Percentiles rank a stretch among this genome's conserved stretches.
Evolutionary conservation across 2,329 filamentous ascomycete genomes (phyloP).

Genomic region (Fonsecaea monophora): DNA sequence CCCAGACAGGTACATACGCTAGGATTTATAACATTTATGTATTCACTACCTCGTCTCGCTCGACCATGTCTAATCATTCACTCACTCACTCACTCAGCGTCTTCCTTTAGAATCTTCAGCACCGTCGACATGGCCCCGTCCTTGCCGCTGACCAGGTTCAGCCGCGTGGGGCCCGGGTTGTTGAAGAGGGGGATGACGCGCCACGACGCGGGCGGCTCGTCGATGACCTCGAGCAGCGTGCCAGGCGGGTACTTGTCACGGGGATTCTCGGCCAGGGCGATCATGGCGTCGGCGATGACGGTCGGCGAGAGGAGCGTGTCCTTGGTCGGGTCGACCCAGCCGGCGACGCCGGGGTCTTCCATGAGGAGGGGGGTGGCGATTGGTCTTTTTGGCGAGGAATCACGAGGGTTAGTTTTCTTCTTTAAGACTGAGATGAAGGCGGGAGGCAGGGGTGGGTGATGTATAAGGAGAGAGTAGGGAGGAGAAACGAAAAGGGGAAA

Average conservation of each 20-base stretch:
- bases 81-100: background rate
- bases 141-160: constrained; percentile 2
- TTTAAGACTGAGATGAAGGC: background rate
- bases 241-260: constrained; percentile 54
- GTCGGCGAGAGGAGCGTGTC: constrained; percentile 65
- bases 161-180: background rate
- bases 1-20: too few species aligned
- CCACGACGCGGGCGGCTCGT: constrained; percentile 34
- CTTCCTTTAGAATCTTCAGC: background rate
- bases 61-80: too few species aligned
- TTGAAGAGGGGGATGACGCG: background rate
- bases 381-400: background rate
- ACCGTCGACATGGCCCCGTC: background rate
- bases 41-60: too few species aligned
- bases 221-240: constrained; percentile 63
- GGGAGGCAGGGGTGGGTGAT: background rate
- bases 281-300: constrained; percentile 65
- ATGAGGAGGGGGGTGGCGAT: constrained; percentile 63
- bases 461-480: too few species aligned
- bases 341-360: constrained; percentile 65
- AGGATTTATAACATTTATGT: too few species aligned
- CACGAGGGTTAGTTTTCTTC: background rate
- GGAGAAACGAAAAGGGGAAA: too few species aligned
- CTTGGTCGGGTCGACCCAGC: constrained; percentile 53
- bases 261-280: constrained; percentile 55